Percentiles rank a stretch among this genome's conserved stretches.
phyloP scores from a whole-genome alignment of 306 rosid species.

The Senna siamea region DNA sequence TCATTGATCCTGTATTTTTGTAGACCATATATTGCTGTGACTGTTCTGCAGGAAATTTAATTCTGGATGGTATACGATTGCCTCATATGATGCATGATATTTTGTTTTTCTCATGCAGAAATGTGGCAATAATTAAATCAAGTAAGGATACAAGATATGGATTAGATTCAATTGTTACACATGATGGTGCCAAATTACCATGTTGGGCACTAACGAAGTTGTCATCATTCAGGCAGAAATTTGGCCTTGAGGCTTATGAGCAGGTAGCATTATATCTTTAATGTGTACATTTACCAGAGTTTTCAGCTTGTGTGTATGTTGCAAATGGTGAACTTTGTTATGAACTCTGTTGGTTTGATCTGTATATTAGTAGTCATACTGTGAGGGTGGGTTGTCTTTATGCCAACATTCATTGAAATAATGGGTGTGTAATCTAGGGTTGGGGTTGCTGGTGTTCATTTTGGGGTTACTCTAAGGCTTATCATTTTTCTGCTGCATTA shows the following conservation, averaged over 20 bases:
- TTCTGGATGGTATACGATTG: not conserved
- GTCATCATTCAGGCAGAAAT: conserved; percentile 72
- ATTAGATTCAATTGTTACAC: conserved; percentile 89
- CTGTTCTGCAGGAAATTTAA: not conserved
- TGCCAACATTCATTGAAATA: conserved; percentile 8
- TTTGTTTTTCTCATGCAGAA: conserved; percentile 54
- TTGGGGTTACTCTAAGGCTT: not conserved
- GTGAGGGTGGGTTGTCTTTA: not conserved
- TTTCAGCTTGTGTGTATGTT: conserved; percentile 19
- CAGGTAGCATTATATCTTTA: conserved; percentile 52
- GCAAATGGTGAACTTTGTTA: not conserved
- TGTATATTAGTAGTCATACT: not conserved
- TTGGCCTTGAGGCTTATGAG: conserved; percentile 72
- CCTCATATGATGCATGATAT: conserved; percentile 13
- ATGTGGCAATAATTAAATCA: conserved; percentile 84
- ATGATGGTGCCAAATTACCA: conserved; percentile 78
- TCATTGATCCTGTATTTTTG: conserved; percentile 11
- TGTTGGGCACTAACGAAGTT: conserved; percentile 77
- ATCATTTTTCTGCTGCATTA: conserved; percentile 15
- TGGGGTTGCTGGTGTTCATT: conserved; percentile 16
- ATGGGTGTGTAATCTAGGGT: conserved; percentile 5
- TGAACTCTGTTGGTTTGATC: conserved; percentile 2
- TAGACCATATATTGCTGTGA: conserved; percentile 24
- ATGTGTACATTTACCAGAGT: conserved; percentile 9
- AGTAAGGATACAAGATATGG: conserved; percentile 88